These are phyloP conservation scores for Gaultheria prostrata DNA, from an alignment of 148 eudicot species.

Conservation along the genomic window DNA sequence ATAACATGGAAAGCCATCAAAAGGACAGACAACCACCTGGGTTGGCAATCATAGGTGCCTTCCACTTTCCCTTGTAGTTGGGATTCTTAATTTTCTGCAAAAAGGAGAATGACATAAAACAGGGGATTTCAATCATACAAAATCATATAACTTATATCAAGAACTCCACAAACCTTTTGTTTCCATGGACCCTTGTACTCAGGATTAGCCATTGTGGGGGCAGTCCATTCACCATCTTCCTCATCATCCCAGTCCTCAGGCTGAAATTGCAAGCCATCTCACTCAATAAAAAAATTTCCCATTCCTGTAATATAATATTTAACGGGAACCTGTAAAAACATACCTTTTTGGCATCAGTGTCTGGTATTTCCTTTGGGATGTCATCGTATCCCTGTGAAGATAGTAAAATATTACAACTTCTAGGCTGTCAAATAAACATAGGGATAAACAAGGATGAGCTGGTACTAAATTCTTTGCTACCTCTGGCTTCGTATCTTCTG, in stretches of 20 bases:
- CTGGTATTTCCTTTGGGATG: constrained; percentile 89
- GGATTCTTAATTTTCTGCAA: constrained; percentile 96
- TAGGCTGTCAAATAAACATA: neutral
- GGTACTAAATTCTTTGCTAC: constrained; percentile 23
- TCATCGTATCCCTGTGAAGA: constrained; percentile 79
- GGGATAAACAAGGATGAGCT: neutral
- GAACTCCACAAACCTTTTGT: constrained; percentile 57
- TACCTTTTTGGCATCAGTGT: constrained; percentile 92
- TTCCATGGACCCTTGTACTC: constrained; percentile 99
- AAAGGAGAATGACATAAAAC: constrained; percentile 2
- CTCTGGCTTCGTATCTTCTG: constrained; percentile 98
- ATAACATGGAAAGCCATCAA: constrained; percentile 2
- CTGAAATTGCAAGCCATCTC: constrained; percentile 37
- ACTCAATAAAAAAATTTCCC: neutral
- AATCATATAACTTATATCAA: neutral
- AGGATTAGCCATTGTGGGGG: constrained; percentile 87
- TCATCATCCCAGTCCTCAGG: constrained; percentile 99
- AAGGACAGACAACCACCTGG: constrained; percentile 53
- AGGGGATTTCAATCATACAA: neutral
- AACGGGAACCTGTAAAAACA: constrained; percentile 5
- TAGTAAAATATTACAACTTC: neutral
- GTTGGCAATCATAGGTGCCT: constrained; percentile 95
- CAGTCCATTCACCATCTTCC: constrained; percentile 99
- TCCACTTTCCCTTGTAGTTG: constrained; percentile 96
- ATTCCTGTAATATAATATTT: neutral